Evolutionary conservation across 495 filamentous ascomycete genomes (phyloP).

Genomic region (Entonaema liquescens): DNA sequence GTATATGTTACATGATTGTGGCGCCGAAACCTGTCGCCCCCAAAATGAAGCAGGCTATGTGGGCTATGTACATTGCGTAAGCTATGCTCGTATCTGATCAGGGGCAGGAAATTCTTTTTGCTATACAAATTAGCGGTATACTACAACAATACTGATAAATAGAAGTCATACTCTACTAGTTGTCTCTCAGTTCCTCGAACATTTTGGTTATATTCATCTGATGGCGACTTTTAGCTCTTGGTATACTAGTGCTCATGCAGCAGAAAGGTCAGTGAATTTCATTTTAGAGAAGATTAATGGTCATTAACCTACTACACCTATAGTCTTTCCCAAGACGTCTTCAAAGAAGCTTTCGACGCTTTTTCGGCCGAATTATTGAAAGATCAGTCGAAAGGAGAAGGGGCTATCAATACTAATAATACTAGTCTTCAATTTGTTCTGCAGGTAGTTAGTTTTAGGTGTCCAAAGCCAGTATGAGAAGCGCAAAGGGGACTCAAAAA

Average conservation of each 20-base stretch:
- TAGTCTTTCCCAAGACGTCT: slow-evolving; percentile 5
- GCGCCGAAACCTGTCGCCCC: too few species aligned
- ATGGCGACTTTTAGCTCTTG: neutral
- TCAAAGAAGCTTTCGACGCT: slow-evolving; percentile 8
- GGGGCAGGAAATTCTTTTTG: too few species aligned
- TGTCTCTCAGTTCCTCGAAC: neutral
- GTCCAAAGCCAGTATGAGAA: neutral
- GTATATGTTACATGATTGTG: too few species aligned
- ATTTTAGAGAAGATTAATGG: neutral
- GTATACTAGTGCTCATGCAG: neutral
- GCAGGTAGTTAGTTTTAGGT: neutral
- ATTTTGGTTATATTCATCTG: too few species aligned
- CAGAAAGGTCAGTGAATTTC: neutral
- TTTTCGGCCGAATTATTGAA: slow-evolving; percentile 17
- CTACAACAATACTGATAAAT: too few species aligned
- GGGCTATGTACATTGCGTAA: too few species aligned
- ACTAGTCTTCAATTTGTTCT: neutral
- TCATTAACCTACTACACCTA: neutral
- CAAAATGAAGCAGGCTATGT: too few species aligned
- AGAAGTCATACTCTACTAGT: neutral
- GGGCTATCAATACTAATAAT: neutral
- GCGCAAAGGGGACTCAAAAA: slow-evolving; percentile 13
- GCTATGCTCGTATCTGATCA: too few species aligned
- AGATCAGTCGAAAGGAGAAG: slow-evolving; percentile 14
- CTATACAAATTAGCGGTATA: too few species aligned